Evolutionary conservation across 1,284 basidiomycete genomes (phyloP), one percentile per base, ranked within the genome.

Genomic region (Filobasidium uniguttulatum): DNA sequence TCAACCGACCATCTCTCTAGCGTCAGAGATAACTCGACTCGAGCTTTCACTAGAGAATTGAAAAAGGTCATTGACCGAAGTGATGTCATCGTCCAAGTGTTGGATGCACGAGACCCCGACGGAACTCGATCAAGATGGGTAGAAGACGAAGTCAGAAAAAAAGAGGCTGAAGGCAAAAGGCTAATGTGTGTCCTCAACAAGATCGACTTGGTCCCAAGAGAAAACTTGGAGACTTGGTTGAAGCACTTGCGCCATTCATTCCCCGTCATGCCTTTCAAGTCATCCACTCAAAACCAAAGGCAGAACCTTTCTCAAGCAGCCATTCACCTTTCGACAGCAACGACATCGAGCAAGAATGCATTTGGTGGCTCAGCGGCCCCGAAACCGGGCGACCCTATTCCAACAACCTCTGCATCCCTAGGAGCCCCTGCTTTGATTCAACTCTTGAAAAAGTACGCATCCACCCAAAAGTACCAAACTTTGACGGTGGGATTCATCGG

Each of bases 401-500:
- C 69, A 3, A 84, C 85, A 0, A 84, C 87, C 0, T 85, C 86
- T 0, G 78, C 82, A 0, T 69, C 67, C 8, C 62, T 72, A 17
- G 74, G 74, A 22, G 72, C 75, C 12, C 72, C 73, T 3, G 73
- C 75, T 1, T 74, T 98, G 1, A 73, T 97, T 20, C 82, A 85
- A 49, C 75, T 98, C 2, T 76, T 97, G 48, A 98, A 98, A 64
- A 86, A 87, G 15, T 94, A 90, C 68, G 86, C 83, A 54, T 59
- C 69, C 3, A 82, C 82, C 3, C 79, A 75, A 20, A 75, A 81
- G 1, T 67, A 78, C 49, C 66, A 67, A n/a, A 83, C 81, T 50
- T 75, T 91, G 41, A 93, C 89, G 0, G 81, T 97, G 48, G 93
- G 93, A 15, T 83, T 97, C 20, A 87, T 97, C 28, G 93, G 93